Base-by-base conservation (phyloP, 148 eudicot species). In the Rhododendron vialii region DNA sequence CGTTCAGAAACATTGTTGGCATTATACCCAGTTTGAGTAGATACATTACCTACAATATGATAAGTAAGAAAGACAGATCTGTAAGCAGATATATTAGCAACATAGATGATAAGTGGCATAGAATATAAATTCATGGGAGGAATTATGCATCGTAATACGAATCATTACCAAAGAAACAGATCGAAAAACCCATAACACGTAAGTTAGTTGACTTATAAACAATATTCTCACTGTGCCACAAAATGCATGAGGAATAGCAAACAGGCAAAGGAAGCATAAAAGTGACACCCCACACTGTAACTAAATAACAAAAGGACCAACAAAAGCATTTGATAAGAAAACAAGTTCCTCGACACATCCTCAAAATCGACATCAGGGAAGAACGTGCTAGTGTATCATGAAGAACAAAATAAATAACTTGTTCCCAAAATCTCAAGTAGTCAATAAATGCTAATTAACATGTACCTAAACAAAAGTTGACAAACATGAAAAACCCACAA, bases 1-100 rank as follows among this genome's bases (percentile, higher is more conserved):
- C 98, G 99, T 85, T 94, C 95, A 69, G 94, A 90, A 83, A 92
- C 98, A 91, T 93, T 94, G 53, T 92, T 91, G 71, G 87, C 90
- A 86, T 59, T 88, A 88, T 93, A 95, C 78, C 89, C 91, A 79
- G 82, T 87, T 26, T 82, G 80, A 86, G 86, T 87, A 83, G 89
- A 84, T 51, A 75, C 67, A 76, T 84, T 80, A 65, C 91, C 99
- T 92, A 84, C 67, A 85, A 82, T 30, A 83, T 50, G 43, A 90
- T 24, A 86, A 57, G 65, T 28, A 78, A 20, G 50, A 84, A n/a
- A 28, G 77, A 84, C 18, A 61, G 43, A 85, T 55, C 30, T 4
- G 57, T 85, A 24, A 87, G 85, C 13, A 69, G 50, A 83, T 59
- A 15, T 1, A 45, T 26, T 41, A 47, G 43, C 43, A n/a, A n/a